Evolutionary conservation across 768 basidiomycete genomes (phyloP), one percentile per base, ranked within the genome.

Genomic region (Termitomyces sp.): DNA sequence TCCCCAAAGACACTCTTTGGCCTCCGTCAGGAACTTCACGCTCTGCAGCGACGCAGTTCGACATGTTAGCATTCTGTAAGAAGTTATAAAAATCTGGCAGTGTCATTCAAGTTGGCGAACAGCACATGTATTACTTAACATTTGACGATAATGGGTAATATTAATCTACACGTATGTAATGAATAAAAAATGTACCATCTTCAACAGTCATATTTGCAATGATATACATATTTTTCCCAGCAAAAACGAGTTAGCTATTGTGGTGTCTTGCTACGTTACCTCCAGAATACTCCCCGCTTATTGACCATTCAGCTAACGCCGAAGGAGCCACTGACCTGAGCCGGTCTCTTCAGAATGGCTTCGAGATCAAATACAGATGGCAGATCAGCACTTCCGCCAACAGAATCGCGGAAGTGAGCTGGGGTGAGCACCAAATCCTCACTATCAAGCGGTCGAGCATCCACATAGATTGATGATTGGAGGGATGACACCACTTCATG

Each of bases 1-100:
- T 8, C 25, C 9, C 40, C 47, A 34, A 45, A 44, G 21, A 31
- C 53, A 6, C 35, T 55, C 9, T 59, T 59, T 45, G 48, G 54
- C 19, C 32, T 59, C 5, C 48, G 54, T 14, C 54, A 59, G 17
- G 49, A 59, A 25, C 41, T 59, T 4, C 35, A 48, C 5, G 41
- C 34, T 11, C 41, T 55, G 27, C 50, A 51, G 23, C 50, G 17
- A n/a, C 58, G 35, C 7, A 12, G 16, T 17, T 44, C 43, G 8
- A 44, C 4, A 17, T 27, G 27, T n/a, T 41, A 10, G 4, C 25
- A 17, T 7, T 29, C 8, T 10, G 11, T n/a, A 45, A n/a, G 27
- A 12, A 32, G 12, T 47, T 21, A n/a, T n/a, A n/a, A 11, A 19
- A 46, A 10, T 5, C 6, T 29, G 9, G 44, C n/a, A 4, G 10